Base-by-base conservation (phyloP, 225 moss, liverwort and hornwort species). In the Pseudisothecium myosuroides region DNA sequence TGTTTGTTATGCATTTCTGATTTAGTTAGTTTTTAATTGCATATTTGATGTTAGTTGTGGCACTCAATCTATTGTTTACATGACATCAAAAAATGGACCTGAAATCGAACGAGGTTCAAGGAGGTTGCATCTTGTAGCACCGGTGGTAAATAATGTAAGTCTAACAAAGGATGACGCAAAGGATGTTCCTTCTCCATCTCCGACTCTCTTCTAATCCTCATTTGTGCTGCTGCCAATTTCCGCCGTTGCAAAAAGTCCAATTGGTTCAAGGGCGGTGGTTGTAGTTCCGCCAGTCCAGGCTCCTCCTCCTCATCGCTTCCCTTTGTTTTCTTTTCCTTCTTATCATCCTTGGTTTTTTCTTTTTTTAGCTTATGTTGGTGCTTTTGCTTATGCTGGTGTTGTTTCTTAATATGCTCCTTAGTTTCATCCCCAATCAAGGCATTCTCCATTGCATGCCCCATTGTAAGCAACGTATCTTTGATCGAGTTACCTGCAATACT, bases 231-330 rank as follows among this genome's bases (percentile, higher is more conserved):
- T 6, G 85, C 92, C 4, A 90, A 6, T 76, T 87, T 92, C 3
- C 92, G 83, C 15, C 63, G 85, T 22, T 91, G 91, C 81, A 94
- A 43, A 72, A 94, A 94, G 1, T 89, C 88, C 39, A 88, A 23
- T 4, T 87, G 45, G 17, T 86, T 83, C 17, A 28, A 1, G 0
- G 68, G 20, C 13, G 67, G 7, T 7, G 65, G 65, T 62, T 83
- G 65, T 26, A 31, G 75, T 16, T 83, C 75, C 2, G 8, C 2
- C 0, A 5, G 10, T 20, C 3, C 11, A 9, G 45, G 3, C 32
- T 10, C 83, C 10, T 83, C 62, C 0, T 37, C 10, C 4, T 60
- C 5, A 1, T 49, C 58, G 39, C 18, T 13, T 58, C 28, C 77
- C 18, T 83, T 28, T 2, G 5, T 2, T 43, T 63, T 41, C 47